phyloP scores from a whole-genome alignment of 1,284 basidiomycete genomes.

The Ustilago xerochloae region DNA sequence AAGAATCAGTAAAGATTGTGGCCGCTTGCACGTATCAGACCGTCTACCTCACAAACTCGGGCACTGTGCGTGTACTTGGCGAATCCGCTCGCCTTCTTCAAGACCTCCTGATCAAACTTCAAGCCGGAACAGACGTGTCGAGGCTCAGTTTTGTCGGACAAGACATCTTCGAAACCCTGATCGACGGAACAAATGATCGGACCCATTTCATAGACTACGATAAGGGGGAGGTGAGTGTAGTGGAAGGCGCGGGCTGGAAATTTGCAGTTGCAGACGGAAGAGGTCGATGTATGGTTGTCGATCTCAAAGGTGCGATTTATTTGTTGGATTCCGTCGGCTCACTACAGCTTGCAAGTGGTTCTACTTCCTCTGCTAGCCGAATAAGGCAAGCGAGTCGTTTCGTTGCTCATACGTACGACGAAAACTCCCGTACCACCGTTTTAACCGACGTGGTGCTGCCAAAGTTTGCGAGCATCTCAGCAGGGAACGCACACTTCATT shows the following conservation, averaged over 20 bases:
- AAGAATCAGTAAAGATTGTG: neutral
- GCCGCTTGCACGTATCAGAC: conserved; percentile 23
- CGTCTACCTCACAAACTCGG: neutral
- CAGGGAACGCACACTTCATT: conserved; percentile 37
- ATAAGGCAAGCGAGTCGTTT: neutral
- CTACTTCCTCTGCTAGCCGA: neutral
- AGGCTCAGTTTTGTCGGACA: conserved; percentile 11
- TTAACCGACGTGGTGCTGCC: neutral
- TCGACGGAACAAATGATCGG: neutral
- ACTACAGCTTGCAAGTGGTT: conserved; percentile 1
- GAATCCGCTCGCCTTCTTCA: neutral
- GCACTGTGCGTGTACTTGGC: conserved; percentile 3
- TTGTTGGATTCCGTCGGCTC: conserved; percentile 12
- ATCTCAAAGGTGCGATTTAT: conserved; percentile 1
- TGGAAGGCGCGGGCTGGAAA: conserved; percentile 16
- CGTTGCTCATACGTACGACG: neutral
- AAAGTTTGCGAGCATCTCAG: conserved; percentile 15
- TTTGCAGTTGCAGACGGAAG: conserved; percentile 24
- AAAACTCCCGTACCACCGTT: neutral
- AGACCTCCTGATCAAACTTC: neutral
- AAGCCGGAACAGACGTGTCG: neutral
- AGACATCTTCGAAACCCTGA: conserved; percentile 13
- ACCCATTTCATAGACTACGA: conserved; percentile 10
- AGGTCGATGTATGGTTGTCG: conserved; percentile 17
- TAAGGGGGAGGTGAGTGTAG: neutral